These are phyloP conservation scores for Meyerozyma carpophila DNA, from an alignment of 1,139 yeast genomes.

Conservation along the genomic window DNA sequence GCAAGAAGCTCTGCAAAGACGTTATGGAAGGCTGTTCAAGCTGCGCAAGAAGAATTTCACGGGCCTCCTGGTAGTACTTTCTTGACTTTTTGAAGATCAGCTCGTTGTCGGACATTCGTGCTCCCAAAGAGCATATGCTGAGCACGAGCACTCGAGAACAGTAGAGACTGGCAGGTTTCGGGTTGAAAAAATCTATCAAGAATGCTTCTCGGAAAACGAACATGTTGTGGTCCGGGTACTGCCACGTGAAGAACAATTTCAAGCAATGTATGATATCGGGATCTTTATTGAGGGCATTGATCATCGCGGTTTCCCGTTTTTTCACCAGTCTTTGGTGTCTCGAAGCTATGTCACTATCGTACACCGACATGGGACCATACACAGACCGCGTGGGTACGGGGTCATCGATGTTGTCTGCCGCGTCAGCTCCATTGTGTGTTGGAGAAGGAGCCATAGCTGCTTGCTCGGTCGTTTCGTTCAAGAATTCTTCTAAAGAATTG, in stretches of 20 bases:
- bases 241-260: constrained; percentile 57
- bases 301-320: constrained; percentile 18
- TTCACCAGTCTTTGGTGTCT: constrained; percentile 14
- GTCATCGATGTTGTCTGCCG: constrained; percentile 5
- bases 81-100: constrained; percentile 31
- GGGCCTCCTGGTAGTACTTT: constrained; percentile 44
- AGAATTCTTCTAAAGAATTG: constrained; percentile 12
- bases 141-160: constrained; percentile 48
- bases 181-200: constrained; percentile 50
- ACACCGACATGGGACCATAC: constrained; percentile 50
- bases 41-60: constrained; percentile 32
- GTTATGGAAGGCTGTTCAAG: constrained; percentile 40
- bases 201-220: constrained; percentile 65
- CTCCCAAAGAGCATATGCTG: constrained; percentile 54
- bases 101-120: constrained; percentile 43
- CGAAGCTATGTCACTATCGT: constrained; percentile 28
- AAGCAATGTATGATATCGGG: constrained; percentile 45
- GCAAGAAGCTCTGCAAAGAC: constrained; percentile 42
- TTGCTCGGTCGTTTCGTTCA: constrained; percentile 5
- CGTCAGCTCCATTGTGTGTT: constrained; percentile 7
- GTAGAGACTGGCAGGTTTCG: constrained; percentile 41
- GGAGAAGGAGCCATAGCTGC: constrained; percentile 5
- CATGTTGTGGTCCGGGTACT: constrained; percentile 60
- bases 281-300: constrained; percentile 29
- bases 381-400: constrained; percentile 18